Percentiles rank a stretch among this genome's conserved stretches.
Evolutionary conservation across 805 yeast species (phyloP).

Genomic region (Candida succiphila): DNA sequence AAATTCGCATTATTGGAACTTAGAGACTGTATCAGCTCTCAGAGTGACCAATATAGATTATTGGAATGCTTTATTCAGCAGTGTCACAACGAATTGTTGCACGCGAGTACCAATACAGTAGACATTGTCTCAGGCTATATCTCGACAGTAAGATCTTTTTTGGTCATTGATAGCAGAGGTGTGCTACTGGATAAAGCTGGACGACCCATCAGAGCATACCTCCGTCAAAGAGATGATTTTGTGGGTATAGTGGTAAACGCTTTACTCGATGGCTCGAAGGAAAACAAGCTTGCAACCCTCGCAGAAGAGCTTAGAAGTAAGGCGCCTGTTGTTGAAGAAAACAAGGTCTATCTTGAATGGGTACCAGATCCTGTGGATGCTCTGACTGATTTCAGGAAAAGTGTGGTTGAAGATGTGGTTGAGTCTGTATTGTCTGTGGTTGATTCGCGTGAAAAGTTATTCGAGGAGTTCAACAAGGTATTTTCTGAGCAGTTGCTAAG

Average conservation of each 20-base stretch:
- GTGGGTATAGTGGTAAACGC: slow-evolving; percentile 64
- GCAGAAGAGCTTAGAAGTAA: slow-evolving; percentile 37
- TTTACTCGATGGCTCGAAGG: slow-evolving; percentile 36
- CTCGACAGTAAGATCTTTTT: slow-evolving; percentile 59
- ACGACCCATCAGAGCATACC: slow-evolving; percentile 61
- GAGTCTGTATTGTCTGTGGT: slow-evolving; percentile 64
- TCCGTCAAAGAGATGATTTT: slow-evolving; percentile 68
- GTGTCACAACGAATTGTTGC: slow-evolving; percentile 43
- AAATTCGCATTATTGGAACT: slow-evolving; percentile 48
- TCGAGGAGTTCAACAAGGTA: slow-evolving; percentile 50
- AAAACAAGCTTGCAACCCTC: slow-evolving; percentile 40
- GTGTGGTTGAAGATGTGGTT: slow-evolving; percentile 53
- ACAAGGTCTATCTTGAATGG: slow-evolving; percentile 50
- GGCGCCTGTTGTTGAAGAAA: slow-evolving; percentile 23
- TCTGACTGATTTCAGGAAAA: slow-evolving; percentile 67
- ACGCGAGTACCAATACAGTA: slow-evolving; percentile 73
- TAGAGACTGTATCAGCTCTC: slow-evolving; percentile 36
- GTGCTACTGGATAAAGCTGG: slow-evolving; percentile 72
- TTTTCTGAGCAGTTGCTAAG: slow-evolving; percentile 50
- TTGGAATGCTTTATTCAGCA: slow-evolving; percentile 38
- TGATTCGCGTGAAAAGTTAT: slow-evolving; percentile 57
- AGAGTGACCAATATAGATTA: slow-evolving; percentile 38
- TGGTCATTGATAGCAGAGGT: slow-evolving; percentile 78
- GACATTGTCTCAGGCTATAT: slow-evolving; percentile 64
- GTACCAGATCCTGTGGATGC: slow-evolving; percentile 85